These are phyloP conservation scores for Stephania cephalantha DNA, from an alignment of 164 flowering plant genomes.

Conservation along the genomic window DNA sequence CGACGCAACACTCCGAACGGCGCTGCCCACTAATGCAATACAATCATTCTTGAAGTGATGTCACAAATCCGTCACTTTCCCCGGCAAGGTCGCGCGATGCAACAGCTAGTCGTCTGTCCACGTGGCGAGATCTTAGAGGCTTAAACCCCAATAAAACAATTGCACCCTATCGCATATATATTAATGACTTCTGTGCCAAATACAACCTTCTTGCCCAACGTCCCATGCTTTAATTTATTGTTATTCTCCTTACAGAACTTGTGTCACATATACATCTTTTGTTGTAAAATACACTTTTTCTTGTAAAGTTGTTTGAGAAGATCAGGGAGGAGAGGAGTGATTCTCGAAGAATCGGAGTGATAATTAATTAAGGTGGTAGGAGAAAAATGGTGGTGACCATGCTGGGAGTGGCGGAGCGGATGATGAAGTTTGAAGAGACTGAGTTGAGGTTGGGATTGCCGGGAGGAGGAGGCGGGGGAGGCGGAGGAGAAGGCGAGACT, in stretches of 20 bases:
- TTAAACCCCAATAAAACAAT: slow-evolving; percentile 7
- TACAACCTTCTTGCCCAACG: background rate
- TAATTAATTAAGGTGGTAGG: slow-evolving; percentile 19
- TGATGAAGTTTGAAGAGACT: slow-evolving; percentile 41
- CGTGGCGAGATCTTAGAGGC: slow-evolving; percentile 25
- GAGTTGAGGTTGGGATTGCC: slow-evolving; percentile 70
- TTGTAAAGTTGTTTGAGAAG: background rate
- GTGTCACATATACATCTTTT: too few species aligned
- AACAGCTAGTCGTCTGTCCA: slow-evolving; percentile 21
- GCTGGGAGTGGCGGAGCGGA: slow-evolving; percentile 15
- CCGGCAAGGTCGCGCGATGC: slow-evolving; percentile 13
- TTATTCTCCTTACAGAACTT: too few species aligned
- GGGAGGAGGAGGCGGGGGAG: slow-evolving; percentile 27
- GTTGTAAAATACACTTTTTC: too few species aligned
- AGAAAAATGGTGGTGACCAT: slow-evolving; percentile 21
- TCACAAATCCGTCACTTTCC: slow-evolving; percentile 23
- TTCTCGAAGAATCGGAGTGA: background rate
- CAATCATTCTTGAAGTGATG: slow-evolving; percentile 16
- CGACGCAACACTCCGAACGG: background rate
- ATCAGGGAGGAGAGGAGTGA: background rate
- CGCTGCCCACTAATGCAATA: background rate
- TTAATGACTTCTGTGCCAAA: slow-evolving; percentile 20
- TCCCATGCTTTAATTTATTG: background rate
- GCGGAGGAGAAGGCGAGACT: slow-evolving; percentile 15
- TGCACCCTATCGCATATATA: slow-evolving; percentile 10